phyloP scores from a whole-genome alignment of 352 stramenopile genomes.

The Globisporangium spiculum region DNA sequence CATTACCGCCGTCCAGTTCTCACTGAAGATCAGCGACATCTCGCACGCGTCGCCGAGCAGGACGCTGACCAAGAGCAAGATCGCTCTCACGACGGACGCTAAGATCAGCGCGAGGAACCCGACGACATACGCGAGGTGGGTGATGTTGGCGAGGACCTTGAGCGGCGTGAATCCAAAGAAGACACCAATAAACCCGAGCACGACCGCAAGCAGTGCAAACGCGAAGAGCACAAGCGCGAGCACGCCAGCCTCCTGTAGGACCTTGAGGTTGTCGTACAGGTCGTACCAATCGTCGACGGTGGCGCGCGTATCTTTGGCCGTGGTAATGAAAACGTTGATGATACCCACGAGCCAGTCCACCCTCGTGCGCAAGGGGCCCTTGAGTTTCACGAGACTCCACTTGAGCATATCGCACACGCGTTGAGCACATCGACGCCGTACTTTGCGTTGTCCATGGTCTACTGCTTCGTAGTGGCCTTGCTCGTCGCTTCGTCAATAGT shows the following conservation, averaged over 20 bases:
- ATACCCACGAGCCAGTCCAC: conserved; percentile 33
- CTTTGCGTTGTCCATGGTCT: conserved; percentile 41
- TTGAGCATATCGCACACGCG: conserved; percentile 34
- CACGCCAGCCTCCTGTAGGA: conserved; percentile 33
- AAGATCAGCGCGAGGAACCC: conserved; percentile 64
- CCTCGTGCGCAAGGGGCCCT: conserved; percentile 25
- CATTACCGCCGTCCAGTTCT: conserved; percentile 55
- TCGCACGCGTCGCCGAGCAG: conserved; percentile 61
- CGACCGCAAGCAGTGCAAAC: conserved; percentile 44
- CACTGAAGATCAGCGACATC: conserved; percentile 36
- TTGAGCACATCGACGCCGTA: conserved; percentile 32
- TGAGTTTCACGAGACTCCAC: conserved; percentile 34
- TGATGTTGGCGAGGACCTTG: conserved; percentile 62
- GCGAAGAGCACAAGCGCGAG: conserved; percentile 52
- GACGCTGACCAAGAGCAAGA: conserved; percentile 55
- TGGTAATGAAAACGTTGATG: conserved; percentile 15
- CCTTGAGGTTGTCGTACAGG: conserved; percentile 45
- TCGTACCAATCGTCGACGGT: conserved; percentile 31
- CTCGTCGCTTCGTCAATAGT: conserved; percentile 21
- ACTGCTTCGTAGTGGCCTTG: conserved; percentile 26
- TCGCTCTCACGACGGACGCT: conserved; percentile 53
- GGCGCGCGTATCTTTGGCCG: conserved; percentile 28
- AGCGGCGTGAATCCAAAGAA: conserved; percentile 60
- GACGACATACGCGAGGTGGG: conserved; percentile 69
- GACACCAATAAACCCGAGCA: conserved; percentile 57